Base-by-base conservation (phyloP, 116 monocot species). In the Posidonia oceanica region DNA sequence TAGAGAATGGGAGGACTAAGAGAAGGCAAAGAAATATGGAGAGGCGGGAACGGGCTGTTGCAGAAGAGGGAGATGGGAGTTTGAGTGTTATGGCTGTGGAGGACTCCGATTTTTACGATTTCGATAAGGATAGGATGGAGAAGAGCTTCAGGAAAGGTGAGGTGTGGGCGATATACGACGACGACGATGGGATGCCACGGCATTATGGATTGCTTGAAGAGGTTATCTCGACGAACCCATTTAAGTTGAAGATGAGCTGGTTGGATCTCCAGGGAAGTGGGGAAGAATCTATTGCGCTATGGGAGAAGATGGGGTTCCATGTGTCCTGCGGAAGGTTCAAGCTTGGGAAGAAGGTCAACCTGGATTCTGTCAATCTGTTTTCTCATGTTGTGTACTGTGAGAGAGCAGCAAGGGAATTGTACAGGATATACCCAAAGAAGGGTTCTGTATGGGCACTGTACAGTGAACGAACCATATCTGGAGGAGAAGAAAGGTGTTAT, bases 361-460 rank as follows among this genome's bases (percentile, higher is more conserved):
- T 91, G 3, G 69, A 83, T 62, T 86, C 91, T 3, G 76, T 91
- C 8, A 91, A 89, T 76, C 54, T 87, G 18, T 92, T 97, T 77
- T 97, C 91, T 39, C 97, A 97, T 76, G 62, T 69, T 16, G 75
- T 92, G 56, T 77, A 68, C 15, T 87, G 80, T 51, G 89, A 97
- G 75, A 79, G 83, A 77, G 85, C 79, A 0, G 87, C 87, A 0
- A 87, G 72, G 75, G 89, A 97, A 74, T 4, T 85, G 41, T 97
- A 89, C 57, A 83, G 89, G 75, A 83, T 97, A 70, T 97, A 82
- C 68, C 97, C 91, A 0, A 91, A 72, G 74, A 97, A 97, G 77
- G 89, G 92, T 10, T 82, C 86, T 8, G 79, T 93, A n/a, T 93
- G 93, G 93, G 89, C 86, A 14, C 55, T 93, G 64, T 86, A 89